Evolutionary conservation across 202 grass and related monocot genomes (phyloP).

Genomic region (Bolboschoenoplectus hybrid): DNA sequence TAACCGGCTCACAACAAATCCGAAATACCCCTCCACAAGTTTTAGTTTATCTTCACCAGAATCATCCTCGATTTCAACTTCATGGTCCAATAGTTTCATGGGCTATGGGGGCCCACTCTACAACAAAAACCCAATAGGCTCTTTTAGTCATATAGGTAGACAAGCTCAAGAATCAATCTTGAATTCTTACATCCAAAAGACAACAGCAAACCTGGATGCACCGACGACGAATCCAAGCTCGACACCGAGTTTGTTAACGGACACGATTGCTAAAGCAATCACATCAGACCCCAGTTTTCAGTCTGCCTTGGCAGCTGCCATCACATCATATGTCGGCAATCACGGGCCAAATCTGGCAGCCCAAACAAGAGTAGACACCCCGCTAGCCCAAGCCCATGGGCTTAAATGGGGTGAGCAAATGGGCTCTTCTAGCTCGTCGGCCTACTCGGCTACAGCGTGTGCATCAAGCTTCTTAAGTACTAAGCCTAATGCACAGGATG

Average conservation of each 20-base stretch:
- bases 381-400: neutral
- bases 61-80: slow-evolving; percentile 38
- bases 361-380: slow-evolving; percentile 35
- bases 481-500: slow-evolving; percentile 20
- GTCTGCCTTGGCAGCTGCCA: slow-evolving; percentile 66
- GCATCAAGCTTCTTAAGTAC: slow-evolving; percentile 44
- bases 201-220: slow-evolving; percentile 3
- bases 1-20: slow-evolving; percentile 26
- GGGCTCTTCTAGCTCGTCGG: neutral
- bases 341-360: slow-evolving; percentile 31
- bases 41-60: slow-evolving; percentile 70
- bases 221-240: neutral
- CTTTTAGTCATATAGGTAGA: slow-evolving; percentile 40
- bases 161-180: slow-evolving; percentile 36
- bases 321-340: slow-evolving; percentile 76
- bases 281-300: slow-evolving; percentile 78
- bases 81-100: slow-evolving; percentile 58
- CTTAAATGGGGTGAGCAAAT: slow-evolving; percentile 59
- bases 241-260: slow-evolving; percentile 43
- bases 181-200: slow-evolving; percentile 48
- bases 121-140: slow-evolving; percentile 47
- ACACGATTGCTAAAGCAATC: slow-evolving; percentile 90
- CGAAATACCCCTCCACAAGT: slow-evolving; percentile 62
- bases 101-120: slow-evolving; percentile 50
- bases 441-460: slow-evolving; percentile 32